Percentiles rank a stretch among this genome's conserved stretches.
phyloP scores from a whole-genome alignment of 2,329 filamentous ascomycete species.

The Cryphonectria nitschkei region DNA sequence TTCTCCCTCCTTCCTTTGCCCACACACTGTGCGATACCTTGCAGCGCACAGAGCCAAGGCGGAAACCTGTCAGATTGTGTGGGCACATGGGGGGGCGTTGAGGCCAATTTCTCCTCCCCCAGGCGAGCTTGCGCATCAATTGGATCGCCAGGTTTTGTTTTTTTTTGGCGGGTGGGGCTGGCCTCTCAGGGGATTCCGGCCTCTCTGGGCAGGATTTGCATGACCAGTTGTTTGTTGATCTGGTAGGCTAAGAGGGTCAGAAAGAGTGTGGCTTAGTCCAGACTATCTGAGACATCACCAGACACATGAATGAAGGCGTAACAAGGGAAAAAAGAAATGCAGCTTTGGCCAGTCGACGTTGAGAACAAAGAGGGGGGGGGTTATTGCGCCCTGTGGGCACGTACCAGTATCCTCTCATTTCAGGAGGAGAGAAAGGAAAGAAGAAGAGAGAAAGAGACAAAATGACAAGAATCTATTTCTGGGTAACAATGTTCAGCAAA shows the following conservation, averaged over 20 bases:
- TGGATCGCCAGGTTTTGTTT: constrained; percentile 3
- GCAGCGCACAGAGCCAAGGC: neutral
- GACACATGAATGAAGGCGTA: constrained; percentile 40
- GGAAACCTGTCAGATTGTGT: constrained; percentile 8
- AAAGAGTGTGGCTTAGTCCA: constrained; percentile 11
- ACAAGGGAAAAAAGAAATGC: neutral
- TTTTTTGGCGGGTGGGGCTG: constrained; percentile 3
- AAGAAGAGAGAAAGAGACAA: neutral
- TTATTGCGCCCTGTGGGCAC: neutral
- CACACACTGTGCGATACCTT: neutral
- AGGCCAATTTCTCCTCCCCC: constrained; percentile 4
- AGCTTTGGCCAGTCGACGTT: neutral
- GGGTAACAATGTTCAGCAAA: constrained; percentile 33
- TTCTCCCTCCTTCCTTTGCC: neutral
- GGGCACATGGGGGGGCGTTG: neutral
- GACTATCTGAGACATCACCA: constrained; percentile 9
- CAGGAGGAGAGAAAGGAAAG: neutral
- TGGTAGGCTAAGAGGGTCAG: neutral
- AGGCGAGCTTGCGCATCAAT: constrained; percentile 9
- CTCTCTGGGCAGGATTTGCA: neutral
- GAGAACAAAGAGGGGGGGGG: constrained; percentile 32
- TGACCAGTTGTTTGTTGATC: neutral
- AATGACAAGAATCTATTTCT: constrained; percentile 10
- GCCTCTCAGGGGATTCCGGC: constrained; percentile 10
- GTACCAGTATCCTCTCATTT: neutral